These are phyloP conservation scores for Claviceps africana DNA, from an alignment of 2,329 filamentous ascomycete species.

Conservation along the genomic window DNA sequence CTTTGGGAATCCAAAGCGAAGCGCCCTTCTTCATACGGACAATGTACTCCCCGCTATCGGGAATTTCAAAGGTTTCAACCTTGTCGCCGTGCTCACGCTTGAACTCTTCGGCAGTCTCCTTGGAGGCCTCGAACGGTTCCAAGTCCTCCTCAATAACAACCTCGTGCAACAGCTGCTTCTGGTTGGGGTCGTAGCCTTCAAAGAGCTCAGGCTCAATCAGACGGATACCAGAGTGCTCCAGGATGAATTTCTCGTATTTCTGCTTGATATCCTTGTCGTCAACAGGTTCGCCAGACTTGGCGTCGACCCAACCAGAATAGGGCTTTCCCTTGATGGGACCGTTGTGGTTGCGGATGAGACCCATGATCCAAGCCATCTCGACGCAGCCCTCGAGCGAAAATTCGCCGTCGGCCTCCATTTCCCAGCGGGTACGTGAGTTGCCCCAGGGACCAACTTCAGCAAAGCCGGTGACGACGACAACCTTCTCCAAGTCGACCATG, in stretches of 20 bases:
- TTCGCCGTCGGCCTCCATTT: slow-evolving; percentile 94
- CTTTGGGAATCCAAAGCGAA: slow-evolving; percentile 89
- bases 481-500: slow-evolving; percentile 97
- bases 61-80: slow-evolving; percentile 91
- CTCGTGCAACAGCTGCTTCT: slow-evolving; percentile 97
- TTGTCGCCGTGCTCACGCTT: slow-evolving; percentile 94
- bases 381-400: slow-evolving; percentile 97
- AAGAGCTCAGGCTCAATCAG: slow-evolving; percentile 96
- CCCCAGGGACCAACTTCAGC: slow-evolving; percentile 95
- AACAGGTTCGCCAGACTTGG: slow-evolving; percentile 85
- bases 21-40: slow-evolving; percentile 94
- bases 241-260: slow-evolving; percentile 93
- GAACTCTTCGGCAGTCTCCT: slow-evolving; percentile 96
- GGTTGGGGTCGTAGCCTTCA: slow-evolving; percentile 90
- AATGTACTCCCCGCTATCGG: slow-evolving; percentile 85
- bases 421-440: slow-evolving; percentile 95
- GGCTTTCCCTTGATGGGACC: slow-evolving; percentile 89
- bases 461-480: slow-evolving; percentile 94
- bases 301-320: slow-evolving; percentile 93
- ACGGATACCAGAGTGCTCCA: slow-evolving; percentile 94
- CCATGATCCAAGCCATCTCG: slow-evolving; percentile 99
- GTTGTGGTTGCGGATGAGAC: slow-evolving; percentile 97
- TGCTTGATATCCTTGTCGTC: slow-evolving; percentile 96
- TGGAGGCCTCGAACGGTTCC: slow-evolving; percentile 91
- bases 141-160: slow-evolving; percentile 95